phyloP scores from a whole-genome alignment of 139 green algal genomes.

The Nannochloris sp. region DNA sequence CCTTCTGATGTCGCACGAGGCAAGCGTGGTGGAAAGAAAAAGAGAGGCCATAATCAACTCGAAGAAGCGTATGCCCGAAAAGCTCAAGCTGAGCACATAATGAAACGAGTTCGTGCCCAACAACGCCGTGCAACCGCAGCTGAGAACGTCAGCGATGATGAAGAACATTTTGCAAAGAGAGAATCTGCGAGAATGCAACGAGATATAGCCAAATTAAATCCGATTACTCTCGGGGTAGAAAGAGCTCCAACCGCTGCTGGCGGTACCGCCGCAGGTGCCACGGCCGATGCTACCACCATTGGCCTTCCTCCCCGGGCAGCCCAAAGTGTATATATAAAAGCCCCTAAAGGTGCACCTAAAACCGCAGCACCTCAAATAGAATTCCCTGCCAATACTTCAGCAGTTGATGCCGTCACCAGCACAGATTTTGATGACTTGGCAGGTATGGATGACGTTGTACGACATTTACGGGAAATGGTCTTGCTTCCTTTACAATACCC shows the following conservation, averaged over 20 bases:
- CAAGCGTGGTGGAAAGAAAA: no score
- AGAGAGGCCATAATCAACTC: no score
- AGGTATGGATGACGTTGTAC: conserved; percentile 16
- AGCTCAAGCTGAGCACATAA: not conserved
- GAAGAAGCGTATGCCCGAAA: not conserved
- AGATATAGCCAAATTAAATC: conserved; percentile 38
- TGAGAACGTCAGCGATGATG: conserved; percentile 40
- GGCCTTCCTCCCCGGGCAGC: not conserved
- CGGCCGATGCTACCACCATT: no score
- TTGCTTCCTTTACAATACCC: conserved; percentile 75
- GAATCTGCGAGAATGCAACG: conserved; percentile 27
- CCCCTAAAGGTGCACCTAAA: conserved; percentile 1
- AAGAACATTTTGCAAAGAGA: conserved; percentile 43
- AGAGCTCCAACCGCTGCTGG: not conserved
- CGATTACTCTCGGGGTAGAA: conserved; percentile 34
- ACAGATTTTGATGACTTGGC: conserved; percentile 12
- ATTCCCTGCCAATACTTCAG: not conserved
- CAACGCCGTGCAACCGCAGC: not conserved
- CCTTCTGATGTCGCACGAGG: no score
- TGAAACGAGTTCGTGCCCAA: not conserved
- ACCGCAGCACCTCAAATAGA: not conserved
- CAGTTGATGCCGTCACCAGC: conserved; percentile 2
- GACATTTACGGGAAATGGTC: conserved; percentile 68
- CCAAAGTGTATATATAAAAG: not conserved
- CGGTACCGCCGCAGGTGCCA: no score